Percentiles rank a stretch among this genome's conserved stretches.
Conservation (phyloP, 306 rosid species). For the Urtica urens region DNA sequence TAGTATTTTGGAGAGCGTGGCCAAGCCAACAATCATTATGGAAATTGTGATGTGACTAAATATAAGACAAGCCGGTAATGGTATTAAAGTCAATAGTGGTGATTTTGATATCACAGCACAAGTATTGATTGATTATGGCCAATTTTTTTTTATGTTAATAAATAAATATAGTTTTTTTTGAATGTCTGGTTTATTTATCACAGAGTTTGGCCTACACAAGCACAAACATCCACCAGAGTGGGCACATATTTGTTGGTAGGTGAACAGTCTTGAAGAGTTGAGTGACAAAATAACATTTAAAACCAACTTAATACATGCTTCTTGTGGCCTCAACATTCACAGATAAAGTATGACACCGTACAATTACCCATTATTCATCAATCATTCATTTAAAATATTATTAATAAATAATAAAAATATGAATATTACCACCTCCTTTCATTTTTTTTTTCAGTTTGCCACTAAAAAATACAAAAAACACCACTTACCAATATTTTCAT, state of each 20-base stretch:
- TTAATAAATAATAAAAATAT: no score
- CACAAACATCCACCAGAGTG: neutral
- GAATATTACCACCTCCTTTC: neutral
- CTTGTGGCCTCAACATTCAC: neutral
- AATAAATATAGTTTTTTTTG: no score
- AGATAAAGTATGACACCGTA: neutral
- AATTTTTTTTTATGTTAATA: no score
- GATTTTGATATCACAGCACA: no score
- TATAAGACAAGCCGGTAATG: no score
- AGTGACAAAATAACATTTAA: slow-evolving; percentile 3
- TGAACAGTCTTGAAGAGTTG: slow-evolving; percentile 5
- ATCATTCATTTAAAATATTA: no score
- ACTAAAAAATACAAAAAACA: no score
- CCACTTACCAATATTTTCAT: no score
- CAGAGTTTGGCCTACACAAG: neutral
- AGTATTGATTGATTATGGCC: no score
- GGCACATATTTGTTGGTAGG: neutral
- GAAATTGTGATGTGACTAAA: neutral
- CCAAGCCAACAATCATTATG: neutral
- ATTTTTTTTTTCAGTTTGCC: neutral
- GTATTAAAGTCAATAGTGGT: no score
- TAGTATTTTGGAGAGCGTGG: no score
- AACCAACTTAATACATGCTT: neutral
- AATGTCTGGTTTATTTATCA: no score
- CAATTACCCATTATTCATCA: neutral